A percentile compares a stretch with the other conserved stretches of the same genome.
phyloP scores from a whole-genome alignment of 2,329 filamentous ascomycete species.

The Apiospora arundinis region DNA sequence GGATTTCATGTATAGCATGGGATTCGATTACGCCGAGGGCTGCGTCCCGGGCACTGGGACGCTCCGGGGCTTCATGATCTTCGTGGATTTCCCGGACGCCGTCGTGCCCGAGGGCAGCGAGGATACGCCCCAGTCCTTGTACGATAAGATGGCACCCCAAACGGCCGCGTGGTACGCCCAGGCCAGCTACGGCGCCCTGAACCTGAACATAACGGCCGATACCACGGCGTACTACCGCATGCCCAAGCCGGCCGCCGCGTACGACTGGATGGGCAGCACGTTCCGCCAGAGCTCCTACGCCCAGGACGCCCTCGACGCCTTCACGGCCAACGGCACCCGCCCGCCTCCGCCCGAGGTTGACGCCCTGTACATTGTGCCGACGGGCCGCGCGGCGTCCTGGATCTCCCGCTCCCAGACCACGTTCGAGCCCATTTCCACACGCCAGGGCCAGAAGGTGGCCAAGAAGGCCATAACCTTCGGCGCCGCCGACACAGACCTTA shows the following conservation, averaged over 20 bases:
- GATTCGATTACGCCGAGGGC: neutral
- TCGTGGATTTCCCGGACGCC: slow-evolving; percentile 44
- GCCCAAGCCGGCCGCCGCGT: slow-evolving; percentile 32
- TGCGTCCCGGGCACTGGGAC: neutral
- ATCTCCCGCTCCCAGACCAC: slow-evolving; percentile 39
- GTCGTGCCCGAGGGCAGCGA: slow-evolving; percentile 29
- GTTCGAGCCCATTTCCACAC: slow-evolving; percentile 34
- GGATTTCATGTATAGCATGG: neutral
- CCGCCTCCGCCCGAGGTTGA: slow-evolving; percentile 21
- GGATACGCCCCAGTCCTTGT: slow-evolving; percentile 33
- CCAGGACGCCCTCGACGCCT: slow-evolving; percentile 37
- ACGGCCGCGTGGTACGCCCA: slow-evolving; percentile 35
- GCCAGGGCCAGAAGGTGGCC: slow-evolving; percentile 18
- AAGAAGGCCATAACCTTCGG: slow-evolving; percentile 38
- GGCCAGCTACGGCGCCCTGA: slow-evolving; percentile 33
- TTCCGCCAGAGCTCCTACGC: slow-evolving; percentile 36
- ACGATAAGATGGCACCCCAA: slow-evolving; percentile 33
- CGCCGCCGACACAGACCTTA: slow-evolving; percentile 34
- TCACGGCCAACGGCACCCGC: neutral
- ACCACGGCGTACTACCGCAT: slow-evolving; percentile 37
- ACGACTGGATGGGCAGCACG: slow-evolving; percentile 33
- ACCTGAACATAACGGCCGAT: slow-evolving; percentile 31
- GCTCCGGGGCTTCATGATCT: slow-evolving; percentile 29
- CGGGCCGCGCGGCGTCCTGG: slow-evolving; percentile 32
- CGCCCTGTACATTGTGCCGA: slow-evolving; percentile 40